Evolutionary conservation across 371 early-diverging fungal genomes (phyloP).

Genomic region (Blakeslea trispora): DNA sequence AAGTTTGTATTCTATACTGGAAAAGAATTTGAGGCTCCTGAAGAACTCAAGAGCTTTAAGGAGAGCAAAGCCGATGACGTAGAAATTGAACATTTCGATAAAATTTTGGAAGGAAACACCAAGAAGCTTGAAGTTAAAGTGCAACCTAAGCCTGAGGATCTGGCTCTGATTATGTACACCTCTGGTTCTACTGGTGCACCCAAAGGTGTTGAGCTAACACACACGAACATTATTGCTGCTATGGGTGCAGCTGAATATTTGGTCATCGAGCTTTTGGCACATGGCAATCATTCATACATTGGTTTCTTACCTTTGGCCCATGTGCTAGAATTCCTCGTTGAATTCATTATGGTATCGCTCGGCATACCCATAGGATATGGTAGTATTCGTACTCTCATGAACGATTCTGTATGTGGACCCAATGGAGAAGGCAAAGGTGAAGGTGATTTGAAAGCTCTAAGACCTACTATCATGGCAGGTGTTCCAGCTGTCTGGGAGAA

Average conservation of each 20-base stretch:
- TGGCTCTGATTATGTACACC: constrained; percentile 84
- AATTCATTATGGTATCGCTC: constrained; percentile 54
- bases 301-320: constrained; percentile 94
- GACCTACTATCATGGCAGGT: constrained; percentile 91
- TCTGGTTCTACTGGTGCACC: constrained; percentile 86
- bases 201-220: constrained; percentile 70
- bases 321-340: constrained; percentile 77
- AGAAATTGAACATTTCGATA: constrained; percentile 37
- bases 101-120: neutral
- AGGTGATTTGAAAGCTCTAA: constrained; percentile 87
- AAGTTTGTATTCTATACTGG: constrained; percentile 41
- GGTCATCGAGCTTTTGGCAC: constrained; percentile 37
- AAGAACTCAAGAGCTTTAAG: constrained; percentile 30
- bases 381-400: constrained; percentile 74
- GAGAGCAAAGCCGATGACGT: constrained; percentile 17
- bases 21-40: constrained; percentile 35
- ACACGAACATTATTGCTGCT: constrained; percentile 74
- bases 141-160: constrained; percentile 64
- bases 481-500: constrained; percentile 92
- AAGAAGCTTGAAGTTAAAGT: neutral
- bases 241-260: constrained; percentile 54
- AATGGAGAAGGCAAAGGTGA: constrained; percentile 72
- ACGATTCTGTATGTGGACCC: constrained; percentile 71
- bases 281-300: constrained; percentile 62
- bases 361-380: constrained; percentile 81